These are phyloP conservation scores for Podospora comata DNA, from an alignment of 495 filamentous ascomycete genomes.

Conservation along the genomic window DNA sequence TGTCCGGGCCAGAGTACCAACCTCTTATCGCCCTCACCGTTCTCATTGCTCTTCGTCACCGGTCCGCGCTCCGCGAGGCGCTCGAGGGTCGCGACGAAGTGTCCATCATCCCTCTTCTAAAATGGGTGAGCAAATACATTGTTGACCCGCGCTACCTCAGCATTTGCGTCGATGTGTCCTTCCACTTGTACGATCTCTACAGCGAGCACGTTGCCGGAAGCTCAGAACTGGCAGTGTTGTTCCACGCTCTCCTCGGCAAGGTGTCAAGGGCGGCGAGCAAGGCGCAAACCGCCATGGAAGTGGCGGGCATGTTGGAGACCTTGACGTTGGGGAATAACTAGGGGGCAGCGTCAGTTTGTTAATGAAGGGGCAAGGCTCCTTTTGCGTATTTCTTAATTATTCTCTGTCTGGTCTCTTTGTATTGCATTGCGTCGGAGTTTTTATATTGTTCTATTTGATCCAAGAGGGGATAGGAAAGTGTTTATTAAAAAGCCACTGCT, in stretches of 20 bases:
- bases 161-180: slow-evolving; percentile 72
- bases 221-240: slow-evolving; percentile 62
- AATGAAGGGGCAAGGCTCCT: neutral
- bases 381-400: slow-evolving; percentile 3
- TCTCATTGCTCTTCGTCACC: slow-evolving; percentile 78
- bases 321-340: slow-evolving; percentile 44
- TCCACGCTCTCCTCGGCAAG: slow-evolving; percentile 60
- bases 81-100: slow-evolving; percentile 79
- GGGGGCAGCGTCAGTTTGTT: too few relatives aligned
- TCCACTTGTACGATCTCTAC: slow-evolving; percentile 83
- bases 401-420: neutral
- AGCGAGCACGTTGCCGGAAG: slow-evolving; percentile 73
- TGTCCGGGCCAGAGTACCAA: slow-evolving; percentile 43
- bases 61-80: slow-evolving; percentile 79
- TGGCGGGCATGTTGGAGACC: slow-evolving; percentile 81
- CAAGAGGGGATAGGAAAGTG: neutral
- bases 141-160: slow-evolving; percentile 72
- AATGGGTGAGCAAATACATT: slow-evolving; percentile 78
- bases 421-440: slow-evolving; percentile 20
- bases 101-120: slow-evolving; percentile 73
- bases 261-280: slow-evolving; percentile 77
- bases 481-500: neutral
- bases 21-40: slow-evolving; percentile 67
- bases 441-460: neutral
- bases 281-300: slow-evolving; percentile 72